Evolutionary conservation across 2,329 filamentous ascomycete genomes (phyloP), one percentile per base, ranked within the genome.

Genomic region (Ambrosiella xylebori): DNA sequence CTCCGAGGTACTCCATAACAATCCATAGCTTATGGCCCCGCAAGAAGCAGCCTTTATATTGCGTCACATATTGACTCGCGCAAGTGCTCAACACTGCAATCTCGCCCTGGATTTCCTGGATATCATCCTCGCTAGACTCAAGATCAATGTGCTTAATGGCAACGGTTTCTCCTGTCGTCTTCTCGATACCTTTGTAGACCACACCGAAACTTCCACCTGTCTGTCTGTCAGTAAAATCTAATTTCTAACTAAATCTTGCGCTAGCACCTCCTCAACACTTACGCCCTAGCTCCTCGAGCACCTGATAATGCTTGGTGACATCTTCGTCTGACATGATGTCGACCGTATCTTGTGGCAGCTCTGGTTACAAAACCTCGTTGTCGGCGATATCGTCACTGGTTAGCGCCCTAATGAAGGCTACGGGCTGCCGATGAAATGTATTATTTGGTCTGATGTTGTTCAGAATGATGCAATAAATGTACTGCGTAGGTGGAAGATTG

Each of bases 91-190:
- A 77, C 39, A 98, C 86, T 2, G 88, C 86, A 64, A 98, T 97
- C 69, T 98, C 93, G 67, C 95, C 89, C 66, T 98, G 91, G 60
- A 98, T 97, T 68, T 98, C 93, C 70, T 90, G 86, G 61, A 98
- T 95, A 68, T 98, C 93, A 73, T 98, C 93, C 70, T 95, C 91
- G 74, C 89, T 97, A 60, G 91, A 95, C 73, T 98, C 93, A 67
- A 98, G 87, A 70, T 98, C 93, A 70, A 98, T 97, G 76, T 95
- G 88, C 72, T 98, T 98, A 71, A 98, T 93, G 38, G 93, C 93
- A 57, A 97, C 93, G 45, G 90, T 85, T 66, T 96, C 89, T 63
- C 91, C 91, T 0, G 91, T 96, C 36, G 81, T 75, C 68, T 84
- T 88, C 66, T 97, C 89, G 66, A 96, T 90, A 55, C 89, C 93